Base-by-base conservation (phyloP, 805 yeast species). In the Starmerella floricola region DNA sequence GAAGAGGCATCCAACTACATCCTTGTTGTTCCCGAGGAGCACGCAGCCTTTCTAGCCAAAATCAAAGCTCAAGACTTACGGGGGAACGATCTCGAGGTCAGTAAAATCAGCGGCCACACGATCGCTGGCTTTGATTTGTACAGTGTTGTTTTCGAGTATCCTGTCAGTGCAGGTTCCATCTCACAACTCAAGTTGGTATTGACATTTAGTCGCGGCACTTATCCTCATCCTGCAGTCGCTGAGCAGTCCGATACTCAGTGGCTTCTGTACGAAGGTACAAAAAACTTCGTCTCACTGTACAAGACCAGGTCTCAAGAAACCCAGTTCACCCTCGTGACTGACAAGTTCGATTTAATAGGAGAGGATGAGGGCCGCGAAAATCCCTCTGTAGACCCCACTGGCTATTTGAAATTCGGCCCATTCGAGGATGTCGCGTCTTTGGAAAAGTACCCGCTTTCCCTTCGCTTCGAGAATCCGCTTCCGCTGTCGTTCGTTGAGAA, bases 161-260 rank as follows among this genome's bases (percentile, higher is more conserved):
- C 91, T 31, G 63, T 87, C 42, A 71, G 79, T 8, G 82, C 93
- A 21, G 73, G 75, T 28, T 69, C 76, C 19, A 61, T 62, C 26
- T 58, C 68, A 35, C 64, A 68, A 29, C 55, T 88, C 34, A 61
- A 15, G 66, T 73, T 31, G 12, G 21, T 16, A 20, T 27, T 41
- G 5, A 29, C 36, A 8, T 46, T 36, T 30, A 42, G 40, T 13
- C 26, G 61, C 68, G 46, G 71, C 74, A 2, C 63, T 71, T 43
- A 66, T 39, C 84, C 96, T 32, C 58, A 71, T 39, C 96, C 97
- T 1, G 69, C 67, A 39, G 62, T 67, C 46, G 73, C 80, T 32
- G 66, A 62, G 15, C 68, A 87, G 64, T 64, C 62, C 8, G 82
- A 73, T 19, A 62, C 62, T 27, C 96, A 87, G 65, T 62, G 66